Conservation (phyloP, 306 rosid genomes). For the Prunus campanulata region DNA sequence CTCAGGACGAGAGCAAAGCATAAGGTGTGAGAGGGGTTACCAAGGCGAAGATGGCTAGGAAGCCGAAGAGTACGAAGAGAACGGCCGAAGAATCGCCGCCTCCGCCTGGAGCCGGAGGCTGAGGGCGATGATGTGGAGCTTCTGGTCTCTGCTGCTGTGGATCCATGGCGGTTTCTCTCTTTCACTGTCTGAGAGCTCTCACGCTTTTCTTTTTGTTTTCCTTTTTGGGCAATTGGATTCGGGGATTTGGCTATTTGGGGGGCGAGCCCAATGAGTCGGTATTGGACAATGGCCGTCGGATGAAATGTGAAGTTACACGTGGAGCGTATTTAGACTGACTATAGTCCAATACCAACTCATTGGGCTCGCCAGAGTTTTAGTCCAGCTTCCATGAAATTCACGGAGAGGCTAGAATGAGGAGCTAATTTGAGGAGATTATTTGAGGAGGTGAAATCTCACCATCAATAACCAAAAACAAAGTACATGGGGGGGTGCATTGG, state of each 20-base stretch:
- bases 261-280: neutral
- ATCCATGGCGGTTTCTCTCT: slow-evolving; percentile 54
- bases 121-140: slow-evolving; percentile 28
- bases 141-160: slow-evolving; percentile 30
- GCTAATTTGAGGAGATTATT: too few species aligned
- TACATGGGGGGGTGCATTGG: too few species aligned
- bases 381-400: neutral
- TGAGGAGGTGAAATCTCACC: too few species aligned
- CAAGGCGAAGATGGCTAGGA: slow-evolving; percentile 47
- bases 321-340: neutral
- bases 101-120: slow-evolving; percentile 9
- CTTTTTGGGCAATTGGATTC: neutral
- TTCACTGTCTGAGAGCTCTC: neutral
- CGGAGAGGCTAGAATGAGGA: too few species aligned
- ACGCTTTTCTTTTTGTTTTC: neutral
- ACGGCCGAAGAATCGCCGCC: slow-evolving; percentile 32
- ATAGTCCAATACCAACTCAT: too few species aligned
- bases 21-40: slow-evolving; percentile 35
- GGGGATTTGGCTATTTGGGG: neutral
- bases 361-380: too few species aligned
- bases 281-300: neutral
- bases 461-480: too few species aligned
- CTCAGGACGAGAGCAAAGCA: neutral
- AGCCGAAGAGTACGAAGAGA: slow-evolving; percentile 24
- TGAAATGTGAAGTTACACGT: neutral